These are phyloP conservation scores for Juncus inflexus DNA, from an alignment of 176 grass and related monocot species.

Conservation along the genomic window DNA sequence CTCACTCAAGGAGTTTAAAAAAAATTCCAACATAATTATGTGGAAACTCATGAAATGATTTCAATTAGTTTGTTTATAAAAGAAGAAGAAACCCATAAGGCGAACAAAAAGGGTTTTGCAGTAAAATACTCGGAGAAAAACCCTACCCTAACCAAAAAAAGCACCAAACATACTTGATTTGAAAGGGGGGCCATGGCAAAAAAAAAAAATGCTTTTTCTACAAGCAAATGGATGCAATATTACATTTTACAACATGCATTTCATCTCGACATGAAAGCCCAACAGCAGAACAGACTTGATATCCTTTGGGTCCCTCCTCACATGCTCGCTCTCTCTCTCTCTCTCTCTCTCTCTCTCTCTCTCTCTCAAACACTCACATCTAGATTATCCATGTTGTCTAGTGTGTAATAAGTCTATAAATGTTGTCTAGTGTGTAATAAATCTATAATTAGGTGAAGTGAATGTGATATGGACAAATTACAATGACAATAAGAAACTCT, in stretches of 20 bases:
- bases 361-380: too few species aligned
- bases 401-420: too few species aligned
- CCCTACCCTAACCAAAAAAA: slow-evolving; percentile 33
- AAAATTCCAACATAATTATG: too few species aligned
- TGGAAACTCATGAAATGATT: too few species aligned
- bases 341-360: slow-evolving; percentile 19
- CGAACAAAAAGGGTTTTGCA: not conserved
- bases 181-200: slow-evolving; percentile 20
- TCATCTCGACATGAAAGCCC: slow-evolving; percentile 70
- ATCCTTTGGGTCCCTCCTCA: slow-evolving; percentile 57
- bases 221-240: slow-evolving; percentile 44
- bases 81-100: too few species aligned
- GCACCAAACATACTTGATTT: slow-evolving; percentile 26
- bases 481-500: too few species aligned
- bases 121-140: slow-evolving; percentile 25
- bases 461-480: too few species aligned
- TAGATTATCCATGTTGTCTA: too few species aligned
- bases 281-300: slow-evolving; percentile 57
- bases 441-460: too few species aligned
- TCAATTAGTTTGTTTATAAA: too few species aligned
- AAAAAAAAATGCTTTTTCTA: slow-evolving; percentile 37
- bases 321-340: slow-evolving; percentile 31
- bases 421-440: too few species aligned
- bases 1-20: too few species aligned
- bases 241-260: slow-evolving; percentile 25